Conservation (phyloP, 108 stramenopile species). For the Cylindrotheca closterium region DNA sequence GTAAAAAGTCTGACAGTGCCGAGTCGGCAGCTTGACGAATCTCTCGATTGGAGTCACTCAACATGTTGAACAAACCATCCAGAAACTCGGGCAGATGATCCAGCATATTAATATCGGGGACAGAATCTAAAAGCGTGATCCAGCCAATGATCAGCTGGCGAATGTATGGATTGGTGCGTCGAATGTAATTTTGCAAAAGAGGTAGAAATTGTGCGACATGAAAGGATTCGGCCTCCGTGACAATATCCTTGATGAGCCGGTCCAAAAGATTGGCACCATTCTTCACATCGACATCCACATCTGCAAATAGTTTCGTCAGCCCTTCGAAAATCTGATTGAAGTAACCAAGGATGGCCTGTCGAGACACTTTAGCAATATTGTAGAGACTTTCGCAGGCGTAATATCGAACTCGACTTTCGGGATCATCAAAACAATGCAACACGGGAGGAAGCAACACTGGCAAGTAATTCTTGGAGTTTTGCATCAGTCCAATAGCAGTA, state of each 20-base stretch:
- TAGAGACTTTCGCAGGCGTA: conserved; percentile 98
- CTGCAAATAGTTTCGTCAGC: conserved; percentile 93
- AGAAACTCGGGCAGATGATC: conserved; percentile 95
- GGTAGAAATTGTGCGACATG: conserved; percentile 96
- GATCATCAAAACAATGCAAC: conserved; percentile 98
- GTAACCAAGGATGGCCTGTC: conserved; percentile 78
- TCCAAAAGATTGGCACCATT: conserved; percentile 97
- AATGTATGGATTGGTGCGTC: conserved; percentile 94
- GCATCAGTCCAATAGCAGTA: conserved; percentile 92
- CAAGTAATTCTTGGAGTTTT: conserved; percentile 61
- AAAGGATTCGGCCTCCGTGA: conserved; percentile 91
- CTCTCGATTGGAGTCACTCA: conserved; percentile 94
- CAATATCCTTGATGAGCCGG: conserved; percentile 94
- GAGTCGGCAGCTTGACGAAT: conserved; percentile 91
- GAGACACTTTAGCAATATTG: conserved; percentile 97
- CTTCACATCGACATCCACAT: conserved; percentile 98
- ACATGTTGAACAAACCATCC: conserved; percentile 97
- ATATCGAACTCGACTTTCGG: conserved; percentile 94
- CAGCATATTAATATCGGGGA: conserved; percentile 96
- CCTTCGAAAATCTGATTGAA: conserved; percentile 97
- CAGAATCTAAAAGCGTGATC: conserved; percentile 95
- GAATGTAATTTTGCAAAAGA: conserved; percentile 93
- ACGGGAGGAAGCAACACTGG: conserved; percentile 92
- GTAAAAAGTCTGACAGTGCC: conserved; percentile 82
- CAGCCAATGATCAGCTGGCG: conserved; percentile 96